Percentiles rank a stretch among this genome's conserved stretches.
phyloP scores from a whole-genome alignment of 139 green algal genomes.

The Spirogloea muscicola region DNA sequence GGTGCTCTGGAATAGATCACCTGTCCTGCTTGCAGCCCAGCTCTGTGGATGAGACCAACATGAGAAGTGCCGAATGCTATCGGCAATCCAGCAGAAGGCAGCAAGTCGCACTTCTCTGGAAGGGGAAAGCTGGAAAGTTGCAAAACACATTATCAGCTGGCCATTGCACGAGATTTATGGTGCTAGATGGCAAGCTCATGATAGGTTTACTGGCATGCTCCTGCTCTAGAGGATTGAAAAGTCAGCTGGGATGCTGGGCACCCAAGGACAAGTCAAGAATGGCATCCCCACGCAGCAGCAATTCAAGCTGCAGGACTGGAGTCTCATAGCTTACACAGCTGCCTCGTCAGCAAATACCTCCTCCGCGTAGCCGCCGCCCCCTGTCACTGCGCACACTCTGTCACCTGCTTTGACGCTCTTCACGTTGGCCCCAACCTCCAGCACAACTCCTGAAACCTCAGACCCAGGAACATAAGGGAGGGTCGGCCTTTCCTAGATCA shows the following conservation, averaged over 20 bases:
- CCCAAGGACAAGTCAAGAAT: too few relatives aligned
- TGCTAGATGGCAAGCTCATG: too few relatives aligned
- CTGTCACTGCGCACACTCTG: slow-evolving; percentile 59
- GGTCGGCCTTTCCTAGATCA: slow-evolving; percentile 56
- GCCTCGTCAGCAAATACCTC: slow-evolving; percentile 39
- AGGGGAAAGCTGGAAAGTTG: slow-evolving; percentile 28
- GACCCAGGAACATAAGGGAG: slow-evolving; percentile 78
- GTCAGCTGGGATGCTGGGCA: too few relatives aligned
- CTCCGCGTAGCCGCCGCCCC: slow-evolving; percentile 69
- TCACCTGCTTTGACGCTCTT: slow-evolving; percentile 64
- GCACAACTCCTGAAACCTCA: slow-evolving; percentile 65
- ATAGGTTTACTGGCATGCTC: too few relatives aligned
- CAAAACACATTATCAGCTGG: too few relatives aligned
- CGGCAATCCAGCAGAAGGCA: slow-evolving; percentile 62
- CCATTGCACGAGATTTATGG: too few relatives aligned
- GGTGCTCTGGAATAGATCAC: too few relatives aligned
- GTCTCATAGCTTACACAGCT: slow-evolving; percentile 18
- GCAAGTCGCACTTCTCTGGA: slow-evolving; percentile 42
- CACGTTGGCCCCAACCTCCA: slow-evolving; percentile 65
- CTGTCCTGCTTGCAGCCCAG: slow-evolving; percentile 56
- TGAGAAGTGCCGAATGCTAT: slow-evolving; percentile 81
- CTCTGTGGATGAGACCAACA: slow-evolving; percentile 67
- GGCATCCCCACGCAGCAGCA: too few relatives aligned
- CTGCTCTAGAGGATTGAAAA: too few relatives aligned
- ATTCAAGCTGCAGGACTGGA: too few relatives aligned